These are phyloP conservation scores for Colletotrichum melonis DNA, from an alignment of 2,329 filamentous ascomycete genomes.

Conservation along the genomic window DNA sequence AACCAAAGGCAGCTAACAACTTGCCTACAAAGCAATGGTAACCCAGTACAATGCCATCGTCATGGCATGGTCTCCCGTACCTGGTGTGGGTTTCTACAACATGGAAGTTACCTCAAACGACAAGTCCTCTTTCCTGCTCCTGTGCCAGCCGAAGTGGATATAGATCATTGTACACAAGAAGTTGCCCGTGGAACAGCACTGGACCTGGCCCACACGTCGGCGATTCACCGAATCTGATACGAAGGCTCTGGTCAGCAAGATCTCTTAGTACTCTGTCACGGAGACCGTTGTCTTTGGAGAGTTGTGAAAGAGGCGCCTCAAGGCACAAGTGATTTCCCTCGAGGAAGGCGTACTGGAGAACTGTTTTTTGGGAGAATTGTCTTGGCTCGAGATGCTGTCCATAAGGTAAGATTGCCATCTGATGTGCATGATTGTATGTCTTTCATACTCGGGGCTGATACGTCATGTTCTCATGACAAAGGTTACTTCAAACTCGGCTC, in stretches of 20 bases:
- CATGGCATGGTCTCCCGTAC: constrained; percentile 16
- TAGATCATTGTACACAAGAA: not conserved
- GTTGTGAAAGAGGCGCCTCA: constrained; percentile 43
- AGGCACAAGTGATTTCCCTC: not conserved
- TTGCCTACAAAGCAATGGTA: constrained; percentile 25
- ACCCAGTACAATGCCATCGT: constrained; percentile 35
- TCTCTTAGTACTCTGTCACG: constrained; percentile 42
- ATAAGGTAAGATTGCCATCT: not conserved
- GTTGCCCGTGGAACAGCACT: not conserved
- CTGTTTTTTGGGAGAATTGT: not conserved
- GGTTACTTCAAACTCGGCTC: not conserved
- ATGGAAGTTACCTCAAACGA: constrained; percentile 30
- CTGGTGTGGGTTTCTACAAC: constrained; percentile 31
- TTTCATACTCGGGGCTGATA: not conserved
- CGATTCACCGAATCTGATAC: constrained; percentile 47
- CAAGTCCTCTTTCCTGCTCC: constrained; percentile 41
- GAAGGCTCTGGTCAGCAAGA: constrained; percentile 40
- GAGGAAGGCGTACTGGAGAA: not conserved
- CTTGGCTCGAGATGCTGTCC: not conserved
- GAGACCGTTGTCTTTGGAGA: constrained; percentile 46
- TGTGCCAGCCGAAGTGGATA: constrained; percentile 35
- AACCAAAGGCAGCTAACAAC: not conserved
- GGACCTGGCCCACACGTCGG: constrained; percentile 39
- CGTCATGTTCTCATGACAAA: not conserved
- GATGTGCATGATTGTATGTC: not conserved